phyloP scores from a whole-genome alignment of 352 stramenopile genomes.

The Phytophthora fragariae region DNA sequence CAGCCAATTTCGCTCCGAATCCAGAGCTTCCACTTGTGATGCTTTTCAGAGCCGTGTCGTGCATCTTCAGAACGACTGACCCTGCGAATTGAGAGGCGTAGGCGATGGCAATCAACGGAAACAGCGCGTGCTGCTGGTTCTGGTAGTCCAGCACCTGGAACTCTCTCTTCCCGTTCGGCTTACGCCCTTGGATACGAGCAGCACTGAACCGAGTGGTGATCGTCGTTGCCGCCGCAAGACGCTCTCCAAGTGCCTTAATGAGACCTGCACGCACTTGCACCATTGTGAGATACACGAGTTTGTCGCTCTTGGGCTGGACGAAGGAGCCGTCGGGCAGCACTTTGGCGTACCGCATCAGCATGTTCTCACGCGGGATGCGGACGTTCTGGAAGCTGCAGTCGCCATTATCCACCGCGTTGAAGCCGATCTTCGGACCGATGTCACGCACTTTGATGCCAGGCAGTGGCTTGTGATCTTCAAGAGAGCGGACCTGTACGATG shows the following conservation, averaged over 20 bases:
- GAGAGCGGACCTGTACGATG: background rate
- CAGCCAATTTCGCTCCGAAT: background rate
- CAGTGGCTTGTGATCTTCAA: background rate
- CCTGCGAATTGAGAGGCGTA: background rate
- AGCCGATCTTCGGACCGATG: constrained; percentile 1
- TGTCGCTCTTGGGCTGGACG: background rate
- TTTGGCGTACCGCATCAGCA: background rate
- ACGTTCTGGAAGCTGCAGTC: background rate
- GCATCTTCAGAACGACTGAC: background rate
- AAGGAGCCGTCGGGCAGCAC: background rate
- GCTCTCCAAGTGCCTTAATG: background rate
- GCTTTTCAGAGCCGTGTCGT: background rate
- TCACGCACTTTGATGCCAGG: constrained; percentile 2
- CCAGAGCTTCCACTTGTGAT: background rate
- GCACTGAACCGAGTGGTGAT: background rate
- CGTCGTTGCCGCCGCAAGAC: background rate
- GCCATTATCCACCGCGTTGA: background rate
- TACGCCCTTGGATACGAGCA: background rate
- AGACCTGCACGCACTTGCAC: background rate
- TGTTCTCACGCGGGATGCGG: background rate
- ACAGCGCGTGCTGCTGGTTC: background rate
- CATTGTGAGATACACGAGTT: background rate
- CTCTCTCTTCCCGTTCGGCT: background rate
- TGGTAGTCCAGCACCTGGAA: background rate
- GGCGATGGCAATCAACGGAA: background rate